Evolutionary conservation across 805 yeast species (phyloP).

Genomic region (Sungouiozyma intestinalis): DNA sequence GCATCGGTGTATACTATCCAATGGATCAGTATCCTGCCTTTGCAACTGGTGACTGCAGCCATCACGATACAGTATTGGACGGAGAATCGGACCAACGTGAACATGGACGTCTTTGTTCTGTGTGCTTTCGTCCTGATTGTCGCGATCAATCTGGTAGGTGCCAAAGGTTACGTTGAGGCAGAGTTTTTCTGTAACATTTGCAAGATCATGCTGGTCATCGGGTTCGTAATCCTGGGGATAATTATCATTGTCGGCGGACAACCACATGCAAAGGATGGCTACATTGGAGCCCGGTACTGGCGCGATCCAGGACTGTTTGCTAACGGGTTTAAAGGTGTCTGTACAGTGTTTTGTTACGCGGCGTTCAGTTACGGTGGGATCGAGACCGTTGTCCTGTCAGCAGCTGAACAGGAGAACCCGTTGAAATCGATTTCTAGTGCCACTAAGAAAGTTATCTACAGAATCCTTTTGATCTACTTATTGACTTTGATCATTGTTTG

Average conservation of each 20-base stretch:
- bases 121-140: slow-evolving; percentile 29
- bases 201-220: slow-evolving; percentile 35
- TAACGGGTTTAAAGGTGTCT: slow-evolving; percentile 49
- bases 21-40: slow-evolving; percentile 45
- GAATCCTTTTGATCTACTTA: slow-evolving; percentile 50
- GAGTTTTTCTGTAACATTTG: slow-evolving; percentile 38
- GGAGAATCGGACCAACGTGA: slow-evolving; percentile 8
- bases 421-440: slow-evolving; percentile 52
- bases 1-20: slow-evolving; percentile 49
- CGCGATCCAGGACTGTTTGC: slow-evolving; percentile 44
- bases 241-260: slow-evolving; percentile 37
- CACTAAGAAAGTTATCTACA: slow-evolving; percentile 44
- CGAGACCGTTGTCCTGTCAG: slow-evolving; percentile 57
- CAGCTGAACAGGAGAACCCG: slow-evolving; percentile 48
- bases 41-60: slow-evolving; percentile 47
- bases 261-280: slow-evolving; percentile 31
- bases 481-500: slow-evolving; percentile 46
- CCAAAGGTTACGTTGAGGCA: slow-evolving; percentile 43
- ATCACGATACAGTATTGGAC: slow-evolving; percentile 41
- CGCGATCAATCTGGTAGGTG: slow-evolving; percentile 40
- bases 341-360: slow-evolving; percentile 56
- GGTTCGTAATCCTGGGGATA: slow-evolving; percentile 42
- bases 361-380: slow-evolving; percentile 66
- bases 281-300: slow-evolving; percentile 38
- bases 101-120: slow-evolving; percentile 22